Evolutionary conservation across 106 monocot species (phyloP).

Genomic region (Agapanthus africanus): DNA sequence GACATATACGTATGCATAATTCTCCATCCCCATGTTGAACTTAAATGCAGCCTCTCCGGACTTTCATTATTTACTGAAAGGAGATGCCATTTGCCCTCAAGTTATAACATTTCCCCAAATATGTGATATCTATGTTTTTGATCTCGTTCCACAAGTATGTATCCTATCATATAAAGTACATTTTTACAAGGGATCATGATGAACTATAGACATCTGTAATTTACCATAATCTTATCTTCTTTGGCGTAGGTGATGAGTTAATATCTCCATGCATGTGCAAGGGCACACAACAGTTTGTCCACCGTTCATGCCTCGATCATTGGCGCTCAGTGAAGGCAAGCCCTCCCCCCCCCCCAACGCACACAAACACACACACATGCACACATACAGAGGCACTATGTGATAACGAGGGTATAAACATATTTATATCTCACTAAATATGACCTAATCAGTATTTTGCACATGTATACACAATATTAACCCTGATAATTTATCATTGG

Average conservation of each 20-base stretch:
- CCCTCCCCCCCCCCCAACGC: neutral
- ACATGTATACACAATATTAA: no score
- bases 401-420: neutral
- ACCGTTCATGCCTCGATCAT: slow-evolving; percentile 94
- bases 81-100: neutral
- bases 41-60: neutral
- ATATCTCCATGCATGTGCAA: slow-evolving; percentile 99
- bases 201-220: neutral
- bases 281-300: slow-evolving; percentile 96
- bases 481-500: no score
- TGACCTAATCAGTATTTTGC: no score
- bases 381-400: no score
- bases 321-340: slow-evolving; percentile 91
- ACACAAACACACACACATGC: neutral
- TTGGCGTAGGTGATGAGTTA: slow-evolving; percentile 66
- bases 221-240: neutral
- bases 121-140: neutral
- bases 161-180: neutral
- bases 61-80: neutral
- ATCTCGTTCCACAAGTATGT: neutral
- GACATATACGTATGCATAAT: neutral
- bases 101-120: neutral
- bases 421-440: neutral
- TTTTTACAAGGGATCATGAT: neutral
- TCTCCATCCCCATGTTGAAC: neutral